Conservation (phyloP, 1,139 yeast genomes). For the Suhomyces choctaworum region DNA sequence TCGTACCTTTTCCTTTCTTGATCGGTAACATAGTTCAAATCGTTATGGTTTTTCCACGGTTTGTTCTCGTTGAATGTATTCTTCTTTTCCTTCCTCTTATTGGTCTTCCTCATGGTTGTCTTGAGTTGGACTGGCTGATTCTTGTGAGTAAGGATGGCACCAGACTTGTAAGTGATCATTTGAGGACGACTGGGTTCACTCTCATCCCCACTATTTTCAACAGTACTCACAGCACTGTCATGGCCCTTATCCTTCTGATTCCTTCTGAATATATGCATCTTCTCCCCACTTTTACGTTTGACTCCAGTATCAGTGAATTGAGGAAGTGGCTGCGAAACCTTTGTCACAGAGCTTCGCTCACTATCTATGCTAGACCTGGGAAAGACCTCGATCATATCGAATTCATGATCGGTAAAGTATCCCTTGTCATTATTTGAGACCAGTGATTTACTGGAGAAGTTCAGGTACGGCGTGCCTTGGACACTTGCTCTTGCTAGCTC, state of each 20-base stretch:
- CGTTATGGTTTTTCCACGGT: conserved; percentile 91
- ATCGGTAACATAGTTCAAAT: conserved; percentile 59
- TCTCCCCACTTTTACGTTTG: conserved; percentile 8
- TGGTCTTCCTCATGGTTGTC: conserved; percentile 69
- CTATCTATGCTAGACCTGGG: conserved; percentile 9
- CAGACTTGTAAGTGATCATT: conserved; percentile 8
- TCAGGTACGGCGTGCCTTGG: conserved; percentile 3
- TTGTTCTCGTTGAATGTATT: conserved; percentile 77
- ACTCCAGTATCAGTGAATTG: conserved; percentile 16
- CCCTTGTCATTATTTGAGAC: conserved; percentile 15
- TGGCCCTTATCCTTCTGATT: conserved; percentile 20
- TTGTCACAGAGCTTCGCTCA: conserved; percentile 10
- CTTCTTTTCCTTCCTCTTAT: conserved; percentile 41
- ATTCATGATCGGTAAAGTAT: conserved; percentile 9
- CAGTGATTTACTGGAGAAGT: conserved; percentile 13
- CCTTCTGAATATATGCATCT: conserved; percentile 15
- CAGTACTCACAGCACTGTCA: conserved; percentile 17
- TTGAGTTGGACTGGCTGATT: conserved; percentile 45
- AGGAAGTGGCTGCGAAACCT: conserved; percentile 14
- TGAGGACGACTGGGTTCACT: conserved; percentile 12
- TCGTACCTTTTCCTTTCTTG: conserved; percentile 85
- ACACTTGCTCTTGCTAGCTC: not conserved
- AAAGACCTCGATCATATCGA: conserved; percentile 8
- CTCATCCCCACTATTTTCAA: conserved; percentile 18
- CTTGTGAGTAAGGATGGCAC: conserved; percentile 13